Evolutionary conservation across 2,329 filamentous ascomycete species (phyloP).

Genomic region (Lecanicillium sp.): DNA sequence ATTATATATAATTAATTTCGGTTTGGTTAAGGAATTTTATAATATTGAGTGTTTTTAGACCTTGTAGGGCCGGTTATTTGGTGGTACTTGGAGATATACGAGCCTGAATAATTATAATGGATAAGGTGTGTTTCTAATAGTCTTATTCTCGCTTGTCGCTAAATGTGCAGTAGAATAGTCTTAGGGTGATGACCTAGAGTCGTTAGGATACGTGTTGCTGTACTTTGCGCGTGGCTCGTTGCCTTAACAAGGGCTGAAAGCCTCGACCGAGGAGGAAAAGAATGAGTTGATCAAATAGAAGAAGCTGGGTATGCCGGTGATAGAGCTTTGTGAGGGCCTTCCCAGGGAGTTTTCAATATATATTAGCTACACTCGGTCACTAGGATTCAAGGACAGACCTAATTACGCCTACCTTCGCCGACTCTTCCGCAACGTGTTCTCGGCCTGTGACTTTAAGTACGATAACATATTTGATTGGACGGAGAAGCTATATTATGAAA

Average conservation of each 20-base stretch:
- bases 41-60: background rate
- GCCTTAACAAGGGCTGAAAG: constrained; percentile 68
- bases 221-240: constrained; percentile 70
- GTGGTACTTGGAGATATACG: constrained; percentile 17
- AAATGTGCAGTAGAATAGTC: constrained; percentile 50
- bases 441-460: constrained; percentile 67
- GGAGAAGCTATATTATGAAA: constrained; percentile 20
- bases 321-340: constrained; percentile 68
- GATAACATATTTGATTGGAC: constrained; percentile 79
- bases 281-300: constrained; percentile 25
- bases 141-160: background rate
- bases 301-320: constrained; percentile 49
- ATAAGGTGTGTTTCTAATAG: constrained; percentile 14
- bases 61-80: background rate
- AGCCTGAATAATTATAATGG: constrained; percentile 18
- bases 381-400: constrained; percentile 69
- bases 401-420: constrained; percentile 70
- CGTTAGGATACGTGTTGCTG: constrained; percentile 67
- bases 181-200: constrained; percentile 70
- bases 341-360: constrained; percentile 72
- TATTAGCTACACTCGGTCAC: constrained; percentile 67
- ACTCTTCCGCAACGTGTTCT: constrained; percentile 69
- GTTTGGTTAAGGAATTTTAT: constrained; percentile 13
- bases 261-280: constrained; percentile 67
- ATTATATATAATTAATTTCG: constrained; percentile 18